Base-by-base conservation (phyloP, 2,329 filamentous ascomycete genomes). In the Septoria linicola region DNA sequence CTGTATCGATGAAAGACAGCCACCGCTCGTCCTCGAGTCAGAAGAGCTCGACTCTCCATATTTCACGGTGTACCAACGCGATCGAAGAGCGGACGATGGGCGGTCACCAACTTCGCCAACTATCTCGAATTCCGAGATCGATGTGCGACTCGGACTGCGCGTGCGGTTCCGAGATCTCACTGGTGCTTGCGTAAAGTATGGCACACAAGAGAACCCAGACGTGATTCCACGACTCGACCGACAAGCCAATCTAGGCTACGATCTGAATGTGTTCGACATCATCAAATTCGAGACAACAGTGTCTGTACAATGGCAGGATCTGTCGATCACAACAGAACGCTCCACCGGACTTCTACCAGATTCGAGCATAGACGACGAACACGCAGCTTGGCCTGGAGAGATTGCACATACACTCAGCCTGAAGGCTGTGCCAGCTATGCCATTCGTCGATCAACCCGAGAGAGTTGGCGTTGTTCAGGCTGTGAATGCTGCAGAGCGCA, bases 291-390 rank as follows among this genome's bases (percentile, higher is more conserved):
- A 68, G 16, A 78, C 78, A 2, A 66, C 69, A n/a, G 75, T 76
- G 10, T 75, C 69, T 1, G 76, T 84, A 3, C 75, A 77, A 54
- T 84, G 81, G 81, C 80, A 83, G 59, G 78, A 84, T 60, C 70
- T 77, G 13, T 73, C 72, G 7, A 68, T 76, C 23, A 78, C 77
- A 0, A 69, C 70, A 21, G 72, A 80, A 34, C 45, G 64, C 10
- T 73, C 75, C 35, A 72, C 70, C 7, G 63, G 70, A 5, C 59
- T 84, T 3, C 66, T 79, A 3, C 76, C 76, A 1, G 77, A 80
- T 46, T 65, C 70, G 1, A 74, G 75, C 34, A 69, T 78, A 5
- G 77, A 79, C 46, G 78, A 82, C 40, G 74, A 80, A 47, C 79
- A 82, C 49, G 72, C 73, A 42, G 73, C 80, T 1, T 81, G 78